A percentile compares a stretch with the other conserved stretches of the same genome.
phyloP scores from a whole-genome alignment of 1,284 basidiomycete genomes.

The Microbotryum silenes-acaulis region DNA sequence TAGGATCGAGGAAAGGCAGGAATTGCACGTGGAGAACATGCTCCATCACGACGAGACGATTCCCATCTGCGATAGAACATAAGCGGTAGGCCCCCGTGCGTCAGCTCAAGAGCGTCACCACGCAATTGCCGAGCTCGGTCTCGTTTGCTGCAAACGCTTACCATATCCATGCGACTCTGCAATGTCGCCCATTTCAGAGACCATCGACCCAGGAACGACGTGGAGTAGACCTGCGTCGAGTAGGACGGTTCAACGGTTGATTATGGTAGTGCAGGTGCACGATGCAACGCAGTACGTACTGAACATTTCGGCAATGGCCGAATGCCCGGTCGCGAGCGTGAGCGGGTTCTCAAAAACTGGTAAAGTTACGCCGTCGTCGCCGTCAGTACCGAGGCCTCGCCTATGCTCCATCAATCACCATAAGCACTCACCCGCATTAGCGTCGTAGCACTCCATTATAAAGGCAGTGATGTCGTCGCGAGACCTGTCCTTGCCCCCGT shows the following conservation, averaged over 20 bases:
- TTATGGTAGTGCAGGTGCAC: too few relatives aligned
- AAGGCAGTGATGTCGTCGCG: slow-evolving; percentile 10
- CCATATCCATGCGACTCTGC: slow-evolving; percentile 16
- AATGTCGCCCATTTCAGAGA: slow-evolving; percentile 27
- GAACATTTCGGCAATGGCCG: slow-evolving; percentile 26
- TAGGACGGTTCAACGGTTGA: too few relatives aligned
- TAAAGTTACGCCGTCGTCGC: background rate
- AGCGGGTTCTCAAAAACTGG: slow-evolving; percentile 31
- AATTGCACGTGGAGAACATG: slow-evolving; percentile 20
- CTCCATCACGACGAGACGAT: slow-evolving; percentile 15
- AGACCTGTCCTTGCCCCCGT: slow-evolving; percentile 19
- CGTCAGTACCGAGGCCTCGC: background rate
- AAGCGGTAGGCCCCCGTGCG: background rate
- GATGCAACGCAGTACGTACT: too few relatives aligned
- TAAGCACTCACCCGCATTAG: slow-evolving; percentile 8
- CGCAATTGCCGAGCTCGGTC: background rate
- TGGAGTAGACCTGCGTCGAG: slow-evolving; percentile 12
- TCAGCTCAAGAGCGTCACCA: background rate
- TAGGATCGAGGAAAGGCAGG: slow-evolving; percentile 21
- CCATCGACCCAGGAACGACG: slow-evolving; percentile 26
- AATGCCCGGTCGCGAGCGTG: slow-evolving; percentile 20
- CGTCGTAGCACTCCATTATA: slow-evolving; percentile 19
- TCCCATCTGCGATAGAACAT: slow-evolving; percentile 11
- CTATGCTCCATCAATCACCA: background rate
- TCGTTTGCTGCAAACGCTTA: slow-evolving; percentile 2